Percentiles rank a stretch among this genome's conserved stretches.
These are phyloP conservation scores for Alternaria angustiovoidea DNA, from an alignment of 2,329 filamentous ascomycete species.

Conservation along the genomic window DNA sequence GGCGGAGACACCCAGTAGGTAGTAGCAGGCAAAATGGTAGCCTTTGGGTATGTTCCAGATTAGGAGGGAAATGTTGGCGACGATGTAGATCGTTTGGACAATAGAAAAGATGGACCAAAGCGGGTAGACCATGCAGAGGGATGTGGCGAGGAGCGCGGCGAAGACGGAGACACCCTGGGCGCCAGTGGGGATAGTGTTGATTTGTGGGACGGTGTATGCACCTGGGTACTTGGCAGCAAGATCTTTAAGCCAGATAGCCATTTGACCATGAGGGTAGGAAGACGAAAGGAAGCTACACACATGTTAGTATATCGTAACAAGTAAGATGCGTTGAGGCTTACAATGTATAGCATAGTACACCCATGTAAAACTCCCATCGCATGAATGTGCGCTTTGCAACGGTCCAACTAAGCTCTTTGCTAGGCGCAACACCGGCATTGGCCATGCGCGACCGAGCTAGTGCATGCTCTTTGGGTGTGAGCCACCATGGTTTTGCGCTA, in stretches of 20 bases:
- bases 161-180: conserved; percentile 60
- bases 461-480: conserved; percentile 49
- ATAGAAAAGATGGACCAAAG: conserved; percentile 59
- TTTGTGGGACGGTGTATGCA: conserved; percentile 57
- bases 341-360: conserved; percentile 59
- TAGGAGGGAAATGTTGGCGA: conserved; percentile 58
- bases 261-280: conserved; percentile 58
- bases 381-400: conserved; percentile 57
- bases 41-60: conserved; percentile 60
- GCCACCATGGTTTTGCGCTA: conserved; percentile 60
- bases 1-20: conserved; percentile 46
- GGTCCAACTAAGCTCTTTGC: conserved; percentile 53
- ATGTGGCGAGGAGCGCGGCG: conserved; percentile 60
- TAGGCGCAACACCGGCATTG: conserved; percentile 45
- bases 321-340: conserved; percentile 36
- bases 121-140: conserved; percentile 61
- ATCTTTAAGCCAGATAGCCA: conserved; percentile 63
- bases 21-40: conserved; percentile 50
- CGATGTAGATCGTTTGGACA: conserved; percentile 51
- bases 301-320: not conserved
- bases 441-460: conserved; percentile 42
- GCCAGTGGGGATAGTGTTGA: conserved; percentile 61
- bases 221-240: conserved; percentile 47
- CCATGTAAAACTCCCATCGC: conserved; percentile 63
- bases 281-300: conserved; percentile 39